Evolutionary conservation across 2,329 filamentous ascomycete genomes (phyloP), one percentile per base, ranked within the genome.

Genomic region (Botrytis deweyae): DNA sequence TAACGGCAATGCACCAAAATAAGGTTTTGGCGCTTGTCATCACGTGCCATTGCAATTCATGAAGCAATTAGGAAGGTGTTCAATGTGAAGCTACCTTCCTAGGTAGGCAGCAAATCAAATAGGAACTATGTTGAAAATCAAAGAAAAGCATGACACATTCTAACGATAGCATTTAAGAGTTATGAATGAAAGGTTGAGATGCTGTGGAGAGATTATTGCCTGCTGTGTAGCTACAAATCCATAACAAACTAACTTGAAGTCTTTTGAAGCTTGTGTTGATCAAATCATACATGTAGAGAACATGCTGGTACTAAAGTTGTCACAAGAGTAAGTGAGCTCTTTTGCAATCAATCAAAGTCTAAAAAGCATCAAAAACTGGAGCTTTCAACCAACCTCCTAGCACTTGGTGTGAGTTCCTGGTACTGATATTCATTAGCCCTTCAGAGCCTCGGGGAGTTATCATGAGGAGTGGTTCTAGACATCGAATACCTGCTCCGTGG

Each of bases 1-100:
- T 72, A 72, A 72, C 52, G 71, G 29, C 71, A 69, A 61, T 38
- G 49, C 70, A 68, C 46, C 40, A 66, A 72, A 72, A 36, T 72
- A 67, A 58, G 29, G 36, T 18, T 59, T n/a, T n/a, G 59, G 46
- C 42, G 44, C 46, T 72, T 36, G 18, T 42, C 49, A 29, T 72
- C 71, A 72, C 71, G 71, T 72, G 66, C 16, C 9, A 8, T 25
- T 33, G 44, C 14, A 38, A 5, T 14, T 22, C 20, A 68, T 68
- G 63, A 46, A 49, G 38, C 46, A 46, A 67, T 59, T 36, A 58
- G 62, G 29, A 72, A 72, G 59, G 66, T 68, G 49, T 42, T 58
- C 36, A 58, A 42, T 18, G 29, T 44, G 46, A 42, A 69, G 66
- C 18, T 33, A 42, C 44, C 12, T 42, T 33, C 36, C 36, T 64